Percentiles rank a stretch among this genome's conserved stretches.
Conservation (phyloP, 73 alveolate genomes). For the Tetrahymena thermophila region DNA sequence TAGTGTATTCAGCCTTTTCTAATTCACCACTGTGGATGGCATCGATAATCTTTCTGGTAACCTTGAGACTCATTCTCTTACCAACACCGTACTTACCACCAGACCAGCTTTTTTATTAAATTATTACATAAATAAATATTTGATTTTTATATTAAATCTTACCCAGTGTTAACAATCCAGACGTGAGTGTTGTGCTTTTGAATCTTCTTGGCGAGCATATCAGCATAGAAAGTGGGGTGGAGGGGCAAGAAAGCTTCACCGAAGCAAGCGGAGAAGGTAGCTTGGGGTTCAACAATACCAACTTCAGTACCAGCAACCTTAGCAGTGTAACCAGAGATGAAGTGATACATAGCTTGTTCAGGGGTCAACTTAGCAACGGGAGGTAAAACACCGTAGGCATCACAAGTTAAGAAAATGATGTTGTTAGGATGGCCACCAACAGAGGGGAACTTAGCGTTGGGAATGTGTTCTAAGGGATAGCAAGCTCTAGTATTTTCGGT, state of each 20-base stretch:
- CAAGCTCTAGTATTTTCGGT: constrained; percentile 77
- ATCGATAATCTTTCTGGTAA: constrained; percentile 87
- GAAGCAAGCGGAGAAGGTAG: constrained; percentile 96
- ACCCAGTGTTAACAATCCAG: constrained; percentile 94
- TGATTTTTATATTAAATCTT: neutral
- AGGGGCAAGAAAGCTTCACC: constrained; percentile 93
- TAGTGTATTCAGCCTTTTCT: constrained; percentile 57
- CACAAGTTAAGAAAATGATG: constrained; percentile 90
- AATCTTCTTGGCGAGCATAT: constrained; percentile 87
- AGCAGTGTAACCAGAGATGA: constrained; percentile 93
- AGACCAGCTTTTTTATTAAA: constrained; percentile 57
- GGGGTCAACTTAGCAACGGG: constrained; percentile 88
- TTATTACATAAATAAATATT: neutral
- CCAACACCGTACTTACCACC: constrained; percentile 94
- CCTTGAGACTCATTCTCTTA: constrained; percentile 76
- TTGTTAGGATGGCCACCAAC: constrained; percentile 90
- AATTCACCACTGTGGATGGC: constrained; percentile 83
- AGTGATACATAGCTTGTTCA: constrained; percentile 89
- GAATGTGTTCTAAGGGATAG: constrained; percentile 90
- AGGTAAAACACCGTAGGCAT: constrained; percentile 96
- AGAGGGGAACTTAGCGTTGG: constrained; percentile 90
- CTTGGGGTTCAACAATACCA: constrained; percentile 87
- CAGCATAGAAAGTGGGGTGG: constrained; percentile 89
- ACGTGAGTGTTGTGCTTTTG: constrained; percentile 71
- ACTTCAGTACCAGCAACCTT: constrained; percentile 94